Evolutionary conservation across 305 asterid species (phyloP).

Genomic region (Stenogyne calaminthoides): DNA sequence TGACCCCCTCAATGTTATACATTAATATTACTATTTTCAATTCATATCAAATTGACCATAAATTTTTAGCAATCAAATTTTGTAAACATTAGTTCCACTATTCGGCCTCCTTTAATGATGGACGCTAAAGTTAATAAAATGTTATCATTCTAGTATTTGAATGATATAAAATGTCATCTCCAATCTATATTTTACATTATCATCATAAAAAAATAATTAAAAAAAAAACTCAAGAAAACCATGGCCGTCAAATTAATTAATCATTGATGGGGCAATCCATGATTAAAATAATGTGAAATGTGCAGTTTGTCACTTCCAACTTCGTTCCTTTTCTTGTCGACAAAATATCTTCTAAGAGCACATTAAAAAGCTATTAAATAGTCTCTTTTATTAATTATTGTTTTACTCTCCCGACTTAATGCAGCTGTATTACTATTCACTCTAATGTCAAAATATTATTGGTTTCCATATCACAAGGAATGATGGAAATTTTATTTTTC

Average conservation of each 20-base stretch:
- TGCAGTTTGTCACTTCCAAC: conserved; percentile 3
- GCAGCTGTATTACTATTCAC: not conserved
- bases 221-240: not conserved
- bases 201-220: not conserved
- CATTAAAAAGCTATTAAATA: not conserved
- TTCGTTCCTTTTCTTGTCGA: not conserved
- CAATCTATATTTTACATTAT: conserved; percentile 16
- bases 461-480: not conserved
- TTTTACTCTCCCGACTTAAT: not conserved
- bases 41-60: too few species aligned
- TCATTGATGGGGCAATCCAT: not conserved
- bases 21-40: too few species aligned
- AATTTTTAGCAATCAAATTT: too few species aligned
- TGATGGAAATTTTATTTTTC: not conserved
- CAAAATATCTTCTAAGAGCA: not conserved
- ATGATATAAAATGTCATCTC: too few species aligned
- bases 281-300: not conserved
- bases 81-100: too few species aligned
- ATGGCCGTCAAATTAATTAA: conserved; percentile 25
- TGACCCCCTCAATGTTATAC: too few species aligned
- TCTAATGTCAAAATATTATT: not conserved
- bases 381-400: not conserved
- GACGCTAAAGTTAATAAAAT: too few species aligned
- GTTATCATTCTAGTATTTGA: too few species aligned
- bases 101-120: too few species aligned